Evolutionary conservation across 805 yeast species (phyloP), one percentile per base, ranked within the genome.

Genomic region (Starmerella apicola): DNA sequence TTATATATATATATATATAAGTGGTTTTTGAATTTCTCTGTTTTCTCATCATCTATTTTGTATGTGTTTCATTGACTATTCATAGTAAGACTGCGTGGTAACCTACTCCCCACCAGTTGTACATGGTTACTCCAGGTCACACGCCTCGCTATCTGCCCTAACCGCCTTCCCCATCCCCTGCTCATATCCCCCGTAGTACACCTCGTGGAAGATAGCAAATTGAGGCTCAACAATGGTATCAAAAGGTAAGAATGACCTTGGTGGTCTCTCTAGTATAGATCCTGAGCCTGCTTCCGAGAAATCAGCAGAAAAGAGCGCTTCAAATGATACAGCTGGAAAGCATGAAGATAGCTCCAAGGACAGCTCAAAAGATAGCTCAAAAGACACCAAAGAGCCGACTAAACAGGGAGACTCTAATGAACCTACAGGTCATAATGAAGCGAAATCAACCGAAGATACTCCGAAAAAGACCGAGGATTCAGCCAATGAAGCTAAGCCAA

Each of bases 211-310:
- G n/a, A n/a, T n/a, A n/a, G n/a, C n/a, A n/a, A n/a, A n/a, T n/a
- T n/a, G n/a, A n/a, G n/a, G n/a, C n/a, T n/a, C n/a, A n/a, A 23
- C 26, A 8, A 23, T 23, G 26, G 26, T 23, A 23, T 23, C 26
- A 7, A 23, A 23, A 12, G 12, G 12, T 12, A 8, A 7, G 10
- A 23, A 23, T 7, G 12, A 23, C 12, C 10, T 12, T 12, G 26
- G 26, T 12, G 38, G 26, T 19, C 17, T 42, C 32, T 27, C 15
- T 26, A 38, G 36, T 23, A 38, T 43, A 15, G 43, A 36, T 16
- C 46, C 49, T 12, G 49, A 42, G 33, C 44, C 49, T 4, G n/a
- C 24, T 24, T 32, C 38, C 17, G 31, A 16, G 8, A 21, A 4
- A 15, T 34, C 16, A 3, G 32, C 32, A 4, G 31, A 16, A 8